These are phyloP conservation scores for Scutellaria minor DNA, from an alignment of 257 asterid genomes.

Conservation along the genomic window DNA sequence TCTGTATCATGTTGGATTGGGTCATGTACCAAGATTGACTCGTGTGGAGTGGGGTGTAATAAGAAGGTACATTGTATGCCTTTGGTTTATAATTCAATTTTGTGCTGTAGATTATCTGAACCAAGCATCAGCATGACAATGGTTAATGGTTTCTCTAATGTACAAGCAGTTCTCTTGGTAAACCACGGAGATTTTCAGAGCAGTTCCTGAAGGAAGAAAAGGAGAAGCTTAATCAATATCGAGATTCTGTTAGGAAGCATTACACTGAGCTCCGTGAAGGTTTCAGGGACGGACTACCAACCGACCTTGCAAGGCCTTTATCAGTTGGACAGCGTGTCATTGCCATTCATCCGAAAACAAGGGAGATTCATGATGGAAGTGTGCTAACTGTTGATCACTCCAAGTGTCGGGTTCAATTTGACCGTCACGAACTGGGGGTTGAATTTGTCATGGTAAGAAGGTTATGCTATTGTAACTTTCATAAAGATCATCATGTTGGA, in stretches of 20 bases:
- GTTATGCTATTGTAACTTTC: slow-evolving; percentile 33
- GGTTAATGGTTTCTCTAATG: slow-evolving; percentile 32
- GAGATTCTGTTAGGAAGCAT: slow-evolving; percentile 89
- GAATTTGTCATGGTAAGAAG: slow-evolving; percentile 82
- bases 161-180: slow-evolving; percentile 85
- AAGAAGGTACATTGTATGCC: slow-evolving; percentile 61
- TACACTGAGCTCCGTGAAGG: slow-evolving; percentile 89
- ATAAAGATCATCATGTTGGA: neutral
- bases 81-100: slow-evolving; percentile 28
- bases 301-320: slow-evolving; percentile 91
- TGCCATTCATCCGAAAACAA: slow-evolving; percentile 93
- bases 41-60: slow-evolving; percentile 96
- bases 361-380: slow-evolving; percentile 89
- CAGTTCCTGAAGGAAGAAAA: slow-evolving; percentile 96
- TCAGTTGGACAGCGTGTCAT: slow-evolving; percentile 95
- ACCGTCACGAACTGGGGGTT: slow-evolving; percentile 90
- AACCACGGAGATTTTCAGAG: slow-evolving; percentile 89
- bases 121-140: slow-evolving; percentile 1
- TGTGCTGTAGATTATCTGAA: slow-evolving; percentile 24
- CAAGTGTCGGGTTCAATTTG: slow-evolving; percentile 90
- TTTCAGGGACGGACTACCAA: slow-evolving; percentile 79
- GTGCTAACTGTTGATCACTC: slow-evolving; percentile 88
- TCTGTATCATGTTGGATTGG: slow-evolving; percentile 82
- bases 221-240: slow-evolving; percentile 83
- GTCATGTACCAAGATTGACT: slow-evolving; percentile 87